Evolutionary conservation across 2,329 filamentous ascomycete genomes (phyloP).

Genomic region (Arthrobotrys sinensis): DNA sequence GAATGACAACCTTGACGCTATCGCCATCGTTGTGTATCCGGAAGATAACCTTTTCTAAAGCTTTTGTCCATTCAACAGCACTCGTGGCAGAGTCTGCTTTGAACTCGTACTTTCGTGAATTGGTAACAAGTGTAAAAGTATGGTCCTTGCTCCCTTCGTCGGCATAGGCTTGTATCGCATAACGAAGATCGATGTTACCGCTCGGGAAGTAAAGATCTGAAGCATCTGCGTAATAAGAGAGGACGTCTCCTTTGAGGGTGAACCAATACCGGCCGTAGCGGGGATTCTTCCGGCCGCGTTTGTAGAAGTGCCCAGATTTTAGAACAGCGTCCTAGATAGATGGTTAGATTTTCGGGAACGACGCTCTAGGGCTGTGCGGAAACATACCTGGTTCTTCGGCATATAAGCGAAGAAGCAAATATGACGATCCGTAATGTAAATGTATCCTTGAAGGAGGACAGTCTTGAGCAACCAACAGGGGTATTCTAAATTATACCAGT

Average conservation of each 20-base stretch:
- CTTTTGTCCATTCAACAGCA: slow-evolving; percentile 96
- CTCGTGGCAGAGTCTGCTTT: slow-evolving; percentile 87
- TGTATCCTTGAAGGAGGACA: slow-evolving; percentile 90
- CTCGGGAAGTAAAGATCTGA: slow-evolving; percentile 91
- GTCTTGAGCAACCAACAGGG: slow-evolving; percentile 94
- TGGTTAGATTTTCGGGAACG: slow-evolving; percentile 15
- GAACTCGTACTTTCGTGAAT: slow-evolving; percentile 87
- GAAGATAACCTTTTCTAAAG: slow-evolving; percentile 94
- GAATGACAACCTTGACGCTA: slow-evolving; percentile 94
- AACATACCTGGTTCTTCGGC: slow-evolving; percentile 86
- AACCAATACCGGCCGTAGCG: slow-evolving; percentile 95
- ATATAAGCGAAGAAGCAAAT: slow-evolving; percentile 98
- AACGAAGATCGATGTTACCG: slow-evolving; percentile 91
- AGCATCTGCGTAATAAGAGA: slow-evolving; percentile 88
- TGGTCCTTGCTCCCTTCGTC: slow-evolving; percentile 80
- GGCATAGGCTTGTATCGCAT: slow-evolving; percentile 88
- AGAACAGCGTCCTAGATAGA: slow-evolving; percentile 76
- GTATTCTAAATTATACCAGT: slow-evolving; percentile 75
- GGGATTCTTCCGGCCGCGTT: slow-evolving; percentile 88
- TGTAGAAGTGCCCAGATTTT: slow-evolving; percentile 90
- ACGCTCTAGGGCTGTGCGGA: background rate
- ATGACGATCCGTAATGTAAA: slow-evolving; percentile 94
- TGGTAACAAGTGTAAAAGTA: slow-evolving; percentile 85
- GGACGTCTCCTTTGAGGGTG: slow-evolving; percentile 87
- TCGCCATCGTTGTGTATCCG: slow-evolving; percentile 95